These are phyloP conservation scores for Xylariaceae sp. DNA, from an alignment of 2,329 filamentous ascomycete species.

Conservation along the genomic window DNA sequence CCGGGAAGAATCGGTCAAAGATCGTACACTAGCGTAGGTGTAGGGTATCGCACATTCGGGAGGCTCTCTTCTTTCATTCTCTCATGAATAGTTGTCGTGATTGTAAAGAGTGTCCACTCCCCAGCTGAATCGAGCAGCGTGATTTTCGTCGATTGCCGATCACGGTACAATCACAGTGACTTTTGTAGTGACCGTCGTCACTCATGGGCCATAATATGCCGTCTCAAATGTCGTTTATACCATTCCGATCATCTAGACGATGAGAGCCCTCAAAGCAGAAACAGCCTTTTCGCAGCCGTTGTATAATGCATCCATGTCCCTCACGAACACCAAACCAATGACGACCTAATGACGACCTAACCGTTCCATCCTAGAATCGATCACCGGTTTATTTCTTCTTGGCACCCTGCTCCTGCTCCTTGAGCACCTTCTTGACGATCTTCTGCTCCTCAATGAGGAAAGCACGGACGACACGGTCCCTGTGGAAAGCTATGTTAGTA, in stretches of 20 bases:
- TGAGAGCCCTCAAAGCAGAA: conserved; percentile 33
- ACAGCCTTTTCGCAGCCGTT: conserved; percentile 28
- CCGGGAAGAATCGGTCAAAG: not conserved
- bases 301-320: conserved; percentile 33
- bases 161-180: conserved; percentile 6
- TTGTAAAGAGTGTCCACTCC: not conserved
- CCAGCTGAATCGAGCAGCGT: conserved; percentile 3
- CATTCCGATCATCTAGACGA: conserved; percentile 34
- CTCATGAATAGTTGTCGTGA: not conserved
- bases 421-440: conserved; percentile 99
- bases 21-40: not conserved
- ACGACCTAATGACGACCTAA: conserved; percentile 34
- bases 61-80: not conserved
- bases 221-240: conserved; percentile 31
- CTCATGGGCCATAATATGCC: conserved; percentile 13
- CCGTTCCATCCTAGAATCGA: conserved; percentile 30
- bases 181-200: conserved; percentile 4
- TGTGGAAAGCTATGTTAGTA: conserved; percentile 10
- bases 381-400: conserved; percentile 60
- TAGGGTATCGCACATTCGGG: not conserved
- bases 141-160: conserved; percentile 6
- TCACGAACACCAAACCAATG: conserved; percentile 35
- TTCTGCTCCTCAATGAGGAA: conserved; percentile 99
- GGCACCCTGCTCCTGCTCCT: conserved; percentile 81
- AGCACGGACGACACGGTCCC: conserved; percentile 90